Evolutionary conservation across 2,329 filamentous ascomycete genomes (phyloP), one percentile per base, ranked within the genome.

Genomic region (Grosmannia penicillata): DNA sequence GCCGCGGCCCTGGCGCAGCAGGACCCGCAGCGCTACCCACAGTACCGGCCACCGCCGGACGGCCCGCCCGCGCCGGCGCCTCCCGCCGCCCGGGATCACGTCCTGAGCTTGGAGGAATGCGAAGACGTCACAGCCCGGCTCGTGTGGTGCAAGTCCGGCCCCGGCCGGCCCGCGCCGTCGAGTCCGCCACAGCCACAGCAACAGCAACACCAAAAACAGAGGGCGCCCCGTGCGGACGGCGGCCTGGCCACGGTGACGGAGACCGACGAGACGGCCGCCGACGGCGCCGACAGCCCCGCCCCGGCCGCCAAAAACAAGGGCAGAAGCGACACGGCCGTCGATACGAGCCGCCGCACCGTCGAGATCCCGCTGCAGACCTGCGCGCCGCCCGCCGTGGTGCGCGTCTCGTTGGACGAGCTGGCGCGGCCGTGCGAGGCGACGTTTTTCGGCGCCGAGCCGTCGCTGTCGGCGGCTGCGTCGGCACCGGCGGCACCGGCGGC

Each of bases 121-220:
- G 84, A 94, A 50, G 84, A 93, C 39, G 68, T 93, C 9, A 62
- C 80, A 36, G 75, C 69, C 28, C 75, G 85, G 4, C 65, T 91
- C 45, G 72, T 78, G 28, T 95, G 86, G 86, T 94, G 85, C 56
- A 68, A 64, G 40, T 65, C 60, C 2, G 49, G 57, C 8, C 25
- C 27, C 9, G 33, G 34, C 19, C 48, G 24, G 38, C 41, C 38
- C 42, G 26, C 23, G 39, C 39, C 33, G 44, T 33, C 18, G 19
- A 10, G 18, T 3, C 32, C 13, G 27, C 21, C 8, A 17, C 13
- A 23, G 22, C 26, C 9, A 11, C 19, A 14, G 23, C 34, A 9
- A n/a, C 37, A 5, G 26, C 38, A 13, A 6, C 37, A 19, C 10
- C n/a, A 10, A 8, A 36, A 19, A 37, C 28, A 45, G 23, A 22